Base-by-base conservation (phyloP, 2,329 filamentous ascomycete genomes). In the Lizonia empirigonia region DNA sequence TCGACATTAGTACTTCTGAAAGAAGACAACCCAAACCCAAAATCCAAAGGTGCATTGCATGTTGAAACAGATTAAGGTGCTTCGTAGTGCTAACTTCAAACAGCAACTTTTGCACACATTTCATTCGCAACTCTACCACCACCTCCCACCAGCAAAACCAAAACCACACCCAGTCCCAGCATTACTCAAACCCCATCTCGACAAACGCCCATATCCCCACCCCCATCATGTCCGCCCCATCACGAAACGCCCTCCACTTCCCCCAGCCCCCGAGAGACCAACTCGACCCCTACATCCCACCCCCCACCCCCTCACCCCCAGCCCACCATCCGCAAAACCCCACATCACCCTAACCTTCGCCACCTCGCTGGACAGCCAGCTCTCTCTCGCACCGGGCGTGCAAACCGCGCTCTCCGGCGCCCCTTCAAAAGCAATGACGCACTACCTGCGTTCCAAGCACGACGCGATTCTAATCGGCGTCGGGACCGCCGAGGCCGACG, bases 341-440 rank as follows among this genome's bases (percentile, higher is more conserved):
- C 58, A 62, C 39, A 53, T 70, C 40, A 97, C 92, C 2, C 80
- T 97, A 32, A 97, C 93, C 10, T 97, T 92, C 73, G 93, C 94
- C 18, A 88, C 87, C 6, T 97, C 92, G 4, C 86, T 99, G 60
- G 93, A 97, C 76, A 87, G 88, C 32, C 84, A 86, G 45, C 81
- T 95, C 41, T 84, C 91, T 1, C 80, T 93, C 22, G 81, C 86
- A 0, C 90, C 91, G 0, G 91, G 91, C 12, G 80, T 85, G n/a
- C 89, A 88, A 59, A 97, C 93, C 2, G 79, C 83, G 0, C 82
- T 97, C 12, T 97, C 93, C 1, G 92, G 92, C 3, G 83, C 88
- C 0, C 80, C 86, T 57, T 90, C 90, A 29, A 96, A 96, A 74
- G 83, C 89, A 44, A 95, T 97, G 90, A 97, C 93, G 0, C 93